These are phyloP conservation scores for Cystobasidiaceae sp. DNA, from an alignment of 1,284 basidiomycete genomes.

Conservation along the genomic window DNA sequence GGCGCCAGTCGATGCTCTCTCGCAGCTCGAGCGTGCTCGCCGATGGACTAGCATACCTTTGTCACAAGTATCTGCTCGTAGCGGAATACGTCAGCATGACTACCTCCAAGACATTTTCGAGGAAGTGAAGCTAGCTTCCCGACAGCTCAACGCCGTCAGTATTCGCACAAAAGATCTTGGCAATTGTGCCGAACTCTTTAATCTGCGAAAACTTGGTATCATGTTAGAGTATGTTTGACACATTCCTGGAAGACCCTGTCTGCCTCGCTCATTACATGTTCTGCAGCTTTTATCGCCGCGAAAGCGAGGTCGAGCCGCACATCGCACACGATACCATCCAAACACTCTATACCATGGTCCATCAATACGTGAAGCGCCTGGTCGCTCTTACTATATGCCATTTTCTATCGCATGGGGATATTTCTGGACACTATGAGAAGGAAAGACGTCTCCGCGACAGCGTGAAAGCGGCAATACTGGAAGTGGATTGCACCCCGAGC, in stretches of 20 bases:
- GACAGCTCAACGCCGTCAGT: neutral
- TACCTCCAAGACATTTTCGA: neutral
- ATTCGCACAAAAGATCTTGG: neutral
- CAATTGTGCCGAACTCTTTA: neutral
- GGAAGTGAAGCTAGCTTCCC: conserved; percentile 5
- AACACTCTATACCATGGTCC: too few species aligned
- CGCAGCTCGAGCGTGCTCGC: neutral
- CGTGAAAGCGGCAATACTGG: neutral
- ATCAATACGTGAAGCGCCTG: too few species aligned
- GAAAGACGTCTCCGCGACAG: neutral
- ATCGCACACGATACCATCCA: too few species aligned
- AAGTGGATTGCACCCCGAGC: neutral
- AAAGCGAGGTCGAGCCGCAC: neutral
- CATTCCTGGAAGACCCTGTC: neutral
- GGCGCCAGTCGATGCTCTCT: neutral
- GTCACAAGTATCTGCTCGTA: neutral
- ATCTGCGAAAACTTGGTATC: conserved; percentile 1
- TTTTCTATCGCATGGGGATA: too few species aligned
- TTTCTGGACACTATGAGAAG: too few species aligned
- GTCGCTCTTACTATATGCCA: too few species aligned
- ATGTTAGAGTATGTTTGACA: conserved; percentile 7
- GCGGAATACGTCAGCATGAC: neutral
- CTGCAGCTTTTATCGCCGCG: conserved; percentile 2
- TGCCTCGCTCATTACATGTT: neutral
- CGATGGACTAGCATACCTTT: conserved; percentile 7